Base-by-base conservation (phyloP, 768 basidiomycete species). In the Saitozyma podzolica region DNA sequence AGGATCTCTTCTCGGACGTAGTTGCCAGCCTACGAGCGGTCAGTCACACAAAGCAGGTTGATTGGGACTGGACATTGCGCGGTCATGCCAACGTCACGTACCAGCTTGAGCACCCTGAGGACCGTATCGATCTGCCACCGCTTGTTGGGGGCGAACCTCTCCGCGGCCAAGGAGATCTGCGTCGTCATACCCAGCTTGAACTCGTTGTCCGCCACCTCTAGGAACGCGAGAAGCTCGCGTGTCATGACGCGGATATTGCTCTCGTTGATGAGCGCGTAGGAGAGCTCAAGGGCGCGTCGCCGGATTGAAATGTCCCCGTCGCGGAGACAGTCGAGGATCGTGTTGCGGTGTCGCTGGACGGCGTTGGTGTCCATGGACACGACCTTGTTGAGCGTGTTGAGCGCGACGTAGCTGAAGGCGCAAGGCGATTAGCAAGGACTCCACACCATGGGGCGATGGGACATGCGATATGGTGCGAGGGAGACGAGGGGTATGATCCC, bases 121-220 rank as follows among this genome's bases (percentile, higher is more conserved):
- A 97, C 91, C 0, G 96, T 98, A 78, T 98, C 96, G 56, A 99
- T 99, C 77, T 99, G 96, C 95, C 95, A 99, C 66, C 96, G 85
- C 80, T 94, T 94, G 80, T 95, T 97, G 0, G 96, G 96, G 0
- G 95, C 95, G 75, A 91, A 98, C 50, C 93, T 84, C 80, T 99
- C 96, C 0, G 96, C 96, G 2, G 93, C 95, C 29, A 97, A 82
- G 58, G 89, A 91, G 53, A 99, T 93, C 79, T 99, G 95, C 0
- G 95, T 97, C 0, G 96, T 99, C 87, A 99, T 89, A 0, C 92
- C 90, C 13, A 92, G 86, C 81, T 99, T 99, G 83, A 99, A 99
- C 78, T 99, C 96, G 65, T 97, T 94, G 74, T 98, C 96, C 40
- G 96, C 95, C 17, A 97, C 91, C 72, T 98, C 95, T 14, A 99